phyloP scores from a whole-genome alignment of 371 early-diverging fungal species.

The Sporodiniella umbellata region DNA sequence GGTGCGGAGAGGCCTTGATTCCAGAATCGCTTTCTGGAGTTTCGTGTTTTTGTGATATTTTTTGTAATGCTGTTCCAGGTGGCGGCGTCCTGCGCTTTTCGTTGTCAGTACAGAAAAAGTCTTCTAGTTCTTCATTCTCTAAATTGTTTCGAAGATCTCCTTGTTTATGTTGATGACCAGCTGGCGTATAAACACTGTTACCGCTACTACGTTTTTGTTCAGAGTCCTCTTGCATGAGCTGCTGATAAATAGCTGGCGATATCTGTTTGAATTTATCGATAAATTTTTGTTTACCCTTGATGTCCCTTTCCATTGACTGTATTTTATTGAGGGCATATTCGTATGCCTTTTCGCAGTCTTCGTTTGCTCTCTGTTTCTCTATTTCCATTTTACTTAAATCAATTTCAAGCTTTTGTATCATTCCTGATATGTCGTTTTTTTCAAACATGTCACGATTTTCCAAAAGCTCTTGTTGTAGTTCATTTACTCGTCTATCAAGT shows the following conservation, averaged over 20 bases:
- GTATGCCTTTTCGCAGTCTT: constrained; percentile 9
- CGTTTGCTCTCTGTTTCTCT: too few species aligned
- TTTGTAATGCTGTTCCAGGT: not conserved
- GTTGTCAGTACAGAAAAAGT: constrained; percentile 3
- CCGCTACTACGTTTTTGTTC: not conserved
- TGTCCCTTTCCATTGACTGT: not conserved
- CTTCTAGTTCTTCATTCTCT: not conserved
- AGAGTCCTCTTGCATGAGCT: not conserved
- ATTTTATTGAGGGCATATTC: constrained; percentile 8
- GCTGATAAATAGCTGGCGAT: not conserved
- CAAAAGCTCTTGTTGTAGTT: not conserved
- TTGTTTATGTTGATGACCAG: constrained; percentile 1
- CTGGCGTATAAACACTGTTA: not conserved
- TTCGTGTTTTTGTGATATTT: not conserved
- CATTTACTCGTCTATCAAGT: not conserved
- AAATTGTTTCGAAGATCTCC: not conserved
- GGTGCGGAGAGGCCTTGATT: constrained; percentile 1
- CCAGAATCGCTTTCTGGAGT: not conserved
- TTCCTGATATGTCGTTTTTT: constrained; percentile 4
- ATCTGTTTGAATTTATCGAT: not conserved
- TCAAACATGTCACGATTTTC: not conserved
- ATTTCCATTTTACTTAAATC: too few species aligned
- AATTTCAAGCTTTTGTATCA: constrained; percentile 5
- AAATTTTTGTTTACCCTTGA: not conserved
- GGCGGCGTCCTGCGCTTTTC: not conserved